These are phyloP conservation scores for Chlorella vulgaris DNA, from an alignment of 139 green algal species.

Conservation along the genomic window DNA sequence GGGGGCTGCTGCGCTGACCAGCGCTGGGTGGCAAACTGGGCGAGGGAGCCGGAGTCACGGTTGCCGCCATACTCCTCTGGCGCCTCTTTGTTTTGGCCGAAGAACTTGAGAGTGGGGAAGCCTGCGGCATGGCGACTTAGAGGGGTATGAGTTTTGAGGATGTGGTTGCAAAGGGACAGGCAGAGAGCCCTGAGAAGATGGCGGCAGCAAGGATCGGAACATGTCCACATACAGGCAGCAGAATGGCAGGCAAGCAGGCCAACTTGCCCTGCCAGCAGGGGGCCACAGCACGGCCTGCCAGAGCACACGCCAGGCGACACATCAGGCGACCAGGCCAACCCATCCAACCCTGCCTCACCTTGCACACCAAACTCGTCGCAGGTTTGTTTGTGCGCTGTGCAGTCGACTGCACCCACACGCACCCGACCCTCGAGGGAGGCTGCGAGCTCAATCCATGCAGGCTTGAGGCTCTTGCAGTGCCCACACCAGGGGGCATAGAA, in stretches of 20 bases:
- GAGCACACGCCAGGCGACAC: too few relatives aligned
- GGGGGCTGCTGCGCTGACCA: constrained; percentile 60
- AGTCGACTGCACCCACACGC: constrained; percentile 89
- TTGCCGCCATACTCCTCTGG: constrained; percentile 83
- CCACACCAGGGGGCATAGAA: constrained; percentile 55
- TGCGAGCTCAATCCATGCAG: constrained; percentile 76
- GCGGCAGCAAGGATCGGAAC: too few relatives aligned
- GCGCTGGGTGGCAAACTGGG: constrained; percentile 48
- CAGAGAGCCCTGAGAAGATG: neutral
- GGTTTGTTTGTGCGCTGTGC: constrained; percentile 67
- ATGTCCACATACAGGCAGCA: too few relatives aligned
- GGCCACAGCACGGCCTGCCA: too few relatives aligned
- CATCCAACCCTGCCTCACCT: constrained; percentile 3
- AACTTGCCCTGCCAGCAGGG: too few relatives aligned
- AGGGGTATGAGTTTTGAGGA: neutral
- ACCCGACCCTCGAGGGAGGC: constrained; percentile 68
- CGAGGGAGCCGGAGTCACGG: constrained; percentile 66
- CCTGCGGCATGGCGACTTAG: constrained; percentile 44
- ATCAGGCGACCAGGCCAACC: too few relatives aligned
- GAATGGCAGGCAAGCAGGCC: too few relatives aligned
- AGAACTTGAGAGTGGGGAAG: constrained; percentile 94
- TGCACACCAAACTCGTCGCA: constrained; percentile 67
- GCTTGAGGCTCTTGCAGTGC: constrained; percentile 91
- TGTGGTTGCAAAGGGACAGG: neutral
- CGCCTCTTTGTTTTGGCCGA: constrained; percentile 77